These are phyloP conservation scores for Paecilomyces niveus DNA, from an alignment of 2,329 filamentous ascomycete genomes.

Conservation along the genomic window DNA sequence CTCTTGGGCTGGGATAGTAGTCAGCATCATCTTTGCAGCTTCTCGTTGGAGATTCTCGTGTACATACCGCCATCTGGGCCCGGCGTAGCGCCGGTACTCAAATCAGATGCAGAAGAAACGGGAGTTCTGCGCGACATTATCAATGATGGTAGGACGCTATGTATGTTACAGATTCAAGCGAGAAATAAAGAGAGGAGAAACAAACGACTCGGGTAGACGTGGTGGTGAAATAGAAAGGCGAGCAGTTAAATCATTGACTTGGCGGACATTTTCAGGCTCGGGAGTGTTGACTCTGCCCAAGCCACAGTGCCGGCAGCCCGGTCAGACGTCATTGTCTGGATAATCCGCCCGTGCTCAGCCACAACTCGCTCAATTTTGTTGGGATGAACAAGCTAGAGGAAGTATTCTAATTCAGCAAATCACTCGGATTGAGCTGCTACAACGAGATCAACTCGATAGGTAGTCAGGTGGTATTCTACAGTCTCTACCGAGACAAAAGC, in stretches of 20 bases:
- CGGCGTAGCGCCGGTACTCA: constrained; percentile 20
- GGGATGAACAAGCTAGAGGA: not conserved
- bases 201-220: not conserved
- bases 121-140: constrained; percentile 33
- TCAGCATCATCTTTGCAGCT: constrained; percentile 6
- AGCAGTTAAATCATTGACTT: constrained; percentile 5
- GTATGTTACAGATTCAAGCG: not conserved
- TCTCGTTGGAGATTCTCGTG: constrained; percentile 4
- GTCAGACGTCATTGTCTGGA: constrained; percentile 28
- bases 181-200: not conserved
- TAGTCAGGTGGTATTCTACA: constrained; percentile 7
- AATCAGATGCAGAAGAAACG: constrained; percentile 19
- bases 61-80: constrained; percentile 27
- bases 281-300: constrained; percentile 20
- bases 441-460: not conserved
- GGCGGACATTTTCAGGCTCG: constrained; percentile 15
- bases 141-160: constrained; percentile 1
- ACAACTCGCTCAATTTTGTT: constrained; percentile 1
- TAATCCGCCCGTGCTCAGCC: constrained; percentile 6
- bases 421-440: not conserved
- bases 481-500: constrained; percentile 18
- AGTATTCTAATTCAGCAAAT: not conserved
- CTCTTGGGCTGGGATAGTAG: constrained; percentile 31
- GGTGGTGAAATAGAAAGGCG: not conserved
- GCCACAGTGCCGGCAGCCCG: not conserved